Evolutionary conservation across 2,329 filamentous ascomycete genomes (phyloP).

Genomic region (Cladosporium austrohemisphaericum): DNA sequence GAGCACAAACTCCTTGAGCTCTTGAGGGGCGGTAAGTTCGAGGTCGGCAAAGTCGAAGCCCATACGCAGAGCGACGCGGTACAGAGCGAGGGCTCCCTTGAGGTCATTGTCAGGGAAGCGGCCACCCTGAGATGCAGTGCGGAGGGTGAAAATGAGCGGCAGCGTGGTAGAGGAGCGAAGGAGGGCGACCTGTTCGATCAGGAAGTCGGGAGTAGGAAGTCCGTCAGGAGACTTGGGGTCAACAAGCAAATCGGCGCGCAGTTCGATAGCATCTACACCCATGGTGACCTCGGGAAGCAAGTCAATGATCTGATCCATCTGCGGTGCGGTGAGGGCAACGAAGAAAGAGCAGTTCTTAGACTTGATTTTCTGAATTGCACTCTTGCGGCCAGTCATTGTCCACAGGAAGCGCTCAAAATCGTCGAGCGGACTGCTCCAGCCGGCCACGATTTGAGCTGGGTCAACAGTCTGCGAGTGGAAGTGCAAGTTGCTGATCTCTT

Average conservation of each 20-base stretch:
- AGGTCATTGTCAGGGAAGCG: constrained; percentile 77
- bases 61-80: constrained; percentile 72
- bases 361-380: constrained; percentile 55
- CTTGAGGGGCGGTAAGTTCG: constrained; percentile 79
- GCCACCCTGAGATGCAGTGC: constrained; percentile 81
- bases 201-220: constrained; percentile 66
- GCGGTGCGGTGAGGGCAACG: constrained; percentile 80
- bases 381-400: constrained; percentile 60
- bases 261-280: constrained; percentile 87
- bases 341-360: constrained; percentile 79
- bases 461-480: constrained; percentile 76
- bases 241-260: constrained; percentile 85
- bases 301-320: constrained; percentile 60
- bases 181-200: constrained; percentile 76
- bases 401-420: constrained; percentile 73
- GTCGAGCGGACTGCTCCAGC: constrained; percentile 34
- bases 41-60: constrained; percentile 91
- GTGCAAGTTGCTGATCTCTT: constrained; percentile 88
- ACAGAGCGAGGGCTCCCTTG: constrained; percentile 61
- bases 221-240: constrained; percentile 60
- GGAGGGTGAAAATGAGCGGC: constrained; percentile 88
- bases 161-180: constrained; percentile 68
- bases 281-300: constrained; percentile 70
- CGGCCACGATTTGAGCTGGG: constrained; percentile 32
- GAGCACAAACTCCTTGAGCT: constrained; percentile 58